phyloP scores from a whole-genome alignment of 768 basidiomycete species.

The Rhizopogon rudus region DNA sequence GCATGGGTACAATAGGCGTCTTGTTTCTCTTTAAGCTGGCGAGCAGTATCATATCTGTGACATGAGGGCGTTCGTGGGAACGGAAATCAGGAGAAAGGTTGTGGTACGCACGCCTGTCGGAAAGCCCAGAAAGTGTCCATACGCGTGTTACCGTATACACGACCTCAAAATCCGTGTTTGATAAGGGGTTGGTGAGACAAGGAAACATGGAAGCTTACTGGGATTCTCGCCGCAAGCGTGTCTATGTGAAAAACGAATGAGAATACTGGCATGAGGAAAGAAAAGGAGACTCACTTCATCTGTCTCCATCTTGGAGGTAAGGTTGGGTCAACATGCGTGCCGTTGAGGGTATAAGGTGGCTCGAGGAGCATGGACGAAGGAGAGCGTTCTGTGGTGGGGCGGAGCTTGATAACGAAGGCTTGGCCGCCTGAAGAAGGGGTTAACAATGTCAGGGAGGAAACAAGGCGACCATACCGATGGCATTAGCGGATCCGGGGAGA shows the following conservation, averaged over 20 bases:
- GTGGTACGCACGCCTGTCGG: conserved; percentile 38
- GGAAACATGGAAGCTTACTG: conserved; percentile 18
- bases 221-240: conserved; percentile 65
- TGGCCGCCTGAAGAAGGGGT: conserved; percentile 60
- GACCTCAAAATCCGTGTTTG: conserved; percentile 7
- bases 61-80: conserved; percentile 1
- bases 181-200: background rate
- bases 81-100: background rate
- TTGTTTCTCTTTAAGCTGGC: conserved; percentile 48
- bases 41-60: conserved; percentile 46
- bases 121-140: conserved; percentile 50
- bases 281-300: conserved; percentile 54
- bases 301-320: conserved; percentile 66
- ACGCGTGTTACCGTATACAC: conserved; percentile 30
- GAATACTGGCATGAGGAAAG: background rate
- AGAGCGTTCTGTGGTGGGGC: conserved; percentile 71
- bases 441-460: conserved; percentile 4
- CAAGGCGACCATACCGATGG: conserved; percentile 50
- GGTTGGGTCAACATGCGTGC: conserved; percentile 32
- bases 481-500: conserved; percentile 72
- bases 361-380: conserved; percentile 82
- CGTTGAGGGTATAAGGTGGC: conserved; percentile 63
- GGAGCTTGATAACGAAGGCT: conserved; percentile 81
- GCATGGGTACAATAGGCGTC: conserved; percentile 50
- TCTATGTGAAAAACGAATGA: conserved; percentile 22